These are phyloP conservation scores for Dendrostoma leiphaemia DNA, from an alignment of 2,329 filamentous ascomycete species.

Conservation along the genomic window DNA sequence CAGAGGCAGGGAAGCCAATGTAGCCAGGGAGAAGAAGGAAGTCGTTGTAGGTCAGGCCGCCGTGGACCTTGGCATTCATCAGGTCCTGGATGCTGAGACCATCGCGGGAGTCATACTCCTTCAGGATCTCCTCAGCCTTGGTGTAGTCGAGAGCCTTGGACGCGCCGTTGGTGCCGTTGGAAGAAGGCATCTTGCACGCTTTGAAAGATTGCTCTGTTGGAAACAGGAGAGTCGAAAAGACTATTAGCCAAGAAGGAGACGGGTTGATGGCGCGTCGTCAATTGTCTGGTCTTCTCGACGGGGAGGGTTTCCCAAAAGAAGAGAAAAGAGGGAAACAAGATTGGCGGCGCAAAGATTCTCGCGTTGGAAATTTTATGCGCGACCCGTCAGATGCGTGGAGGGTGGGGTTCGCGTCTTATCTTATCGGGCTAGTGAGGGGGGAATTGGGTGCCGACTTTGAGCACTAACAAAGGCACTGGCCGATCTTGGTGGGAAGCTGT, in stretches of 20 bases:
- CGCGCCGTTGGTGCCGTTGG: constrained; percentile 60
- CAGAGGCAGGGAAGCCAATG: constrained; percentile 94
- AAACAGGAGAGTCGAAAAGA: neutral
- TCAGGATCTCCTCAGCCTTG: constrained; percentile 76
- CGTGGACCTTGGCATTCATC: constrained; percentile 86
- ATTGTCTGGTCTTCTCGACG: constrained; percentile 17
- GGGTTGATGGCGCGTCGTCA: constrained; percentile 7
- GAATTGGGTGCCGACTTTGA: no score
- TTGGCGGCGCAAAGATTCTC: neutral
- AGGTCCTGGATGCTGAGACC: constrained; percentile 84
- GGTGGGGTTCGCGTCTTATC: constrained; percentile 6
- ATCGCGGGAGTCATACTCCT: constrained; percentile 78
- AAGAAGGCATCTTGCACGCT: constrained; percentile 63
- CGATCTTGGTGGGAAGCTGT: neutral
- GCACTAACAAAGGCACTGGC: no score
- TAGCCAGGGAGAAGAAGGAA: constrained; percentile 96
- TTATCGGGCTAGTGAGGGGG: neutral
- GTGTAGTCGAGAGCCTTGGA: constrained; percentile 67
- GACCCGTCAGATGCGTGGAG: neutral
- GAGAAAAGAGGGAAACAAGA: constrained; percentile 1
- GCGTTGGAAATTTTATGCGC: constrained; percentile 13
- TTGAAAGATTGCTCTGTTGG: constrained; percentile 23
- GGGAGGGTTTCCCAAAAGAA: constrained; percentile 20
- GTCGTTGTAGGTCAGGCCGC: constrained; percentile 97
- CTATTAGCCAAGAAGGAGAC: constrained; percentile 15